Evolutionary conservation across 192 early-diverging fungal genomes (phyloP).

Genomic region (Hyaloraphidium curvatum): DNA sequence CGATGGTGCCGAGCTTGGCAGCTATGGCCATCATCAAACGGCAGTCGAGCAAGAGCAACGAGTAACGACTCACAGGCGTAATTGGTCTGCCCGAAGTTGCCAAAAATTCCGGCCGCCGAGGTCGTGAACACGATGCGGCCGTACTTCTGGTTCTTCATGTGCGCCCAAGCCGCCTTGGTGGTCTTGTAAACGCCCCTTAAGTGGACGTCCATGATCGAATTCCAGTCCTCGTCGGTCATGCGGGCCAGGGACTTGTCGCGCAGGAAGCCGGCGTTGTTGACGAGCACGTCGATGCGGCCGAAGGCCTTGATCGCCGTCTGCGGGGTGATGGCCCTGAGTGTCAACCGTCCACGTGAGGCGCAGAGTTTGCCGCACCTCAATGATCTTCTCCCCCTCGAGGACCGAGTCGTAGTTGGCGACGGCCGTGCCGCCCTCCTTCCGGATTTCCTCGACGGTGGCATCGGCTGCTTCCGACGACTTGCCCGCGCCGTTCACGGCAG

Average conservation of each 20-base stretch:
- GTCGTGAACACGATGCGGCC: conserved; percentile 7
- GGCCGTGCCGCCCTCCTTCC: conserved; percentile 59
- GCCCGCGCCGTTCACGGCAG: conserved; percentile 18
- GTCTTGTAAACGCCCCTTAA: conserved; percentile 71
- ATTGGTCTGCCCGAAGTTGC: conserved; percentile 4
- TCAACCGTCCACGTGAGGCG: too few relatives aligned
- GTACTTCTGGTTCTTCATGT: conserved; percentile 7
- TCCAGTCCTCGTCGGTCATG: conserved; percentile 75
- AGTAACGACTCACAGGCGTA: too few relatives aligned
- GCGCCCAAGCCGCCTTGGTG: conserved; percentile 7
- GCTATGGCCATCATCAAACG: too few relatives aligned
- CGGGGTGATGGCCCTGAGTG: too few relatives aligned
- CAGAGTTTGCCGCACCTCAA: too few relatives aligned
- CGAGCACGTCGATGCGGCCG: too few relatives aligned
- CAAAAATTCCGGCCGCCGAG: conserved; percentile 3
- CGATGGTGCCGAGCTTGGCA: conserved; percentile 1
- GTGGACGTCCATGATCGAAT: conserved; percentile 76
- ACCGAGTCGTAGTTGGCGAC: conserved; percentile 80
- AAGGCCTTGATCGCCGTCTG: too few relatives aligned
- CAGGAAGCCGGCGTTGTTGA: conserved; percentile 96
- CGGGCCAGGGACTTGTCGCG: conserved; percentile 83
- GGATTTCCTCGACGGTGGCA: conserved; percentile 67
- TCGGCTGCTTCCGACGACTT: conserved; percentile 25
- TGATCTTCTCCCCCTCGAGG: conserved; percentile 88
- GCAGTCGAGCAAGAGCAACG: too few relatives aligned